Evolutionary conservation across 768 basidiomycete species (phyloP).

Genomic region (Clitopilus passeckerianus): DNA sequence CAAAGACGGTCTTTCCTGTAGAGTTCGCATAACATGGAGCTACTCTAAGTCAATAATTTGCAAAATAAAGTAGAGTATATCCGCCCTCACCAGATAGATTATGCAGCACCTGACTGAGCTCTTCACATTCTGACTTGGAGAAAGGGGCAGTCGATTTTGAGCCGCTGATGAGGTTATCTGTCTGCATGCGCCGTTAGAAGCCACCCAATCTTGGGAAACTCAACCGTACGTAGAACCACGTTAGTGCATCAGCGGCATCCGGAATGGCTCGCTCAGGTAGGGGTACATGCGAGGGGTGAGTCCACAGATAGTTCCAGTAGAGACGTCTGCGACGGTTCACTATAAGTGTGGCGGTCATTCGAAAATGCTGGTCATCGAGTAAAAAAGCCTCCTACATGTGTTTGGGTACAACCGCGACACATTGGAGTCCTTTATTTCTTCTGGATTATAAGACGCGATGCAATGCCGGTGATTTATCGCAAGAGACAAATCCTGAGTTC

Average conservation of each 20-base stretch:
- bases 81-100: conserved; percentile 24
- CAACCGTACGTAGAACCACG: conserved; percentile 41
- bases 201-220: neutral
- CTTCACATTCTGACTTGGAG: conserved; percentile 49
- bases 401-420: conserved; percentile 19
- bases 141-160: conserved; percentile 42
- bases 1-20: conserved; percentile 36
- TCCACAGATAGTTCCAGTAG: conserved; percentile 50
- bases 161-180: conserved; percentile 45
- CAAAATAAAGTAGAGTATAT: neutral
- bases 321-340: conserved; percentile 40
- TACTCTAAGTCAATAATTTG: conserved; percentile 8
- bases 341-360: conserved; percentile 8
- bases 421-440: conserved; percentile 24
- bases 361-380: neutral
- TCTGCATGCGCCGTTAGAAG: conserved; percentile 14
- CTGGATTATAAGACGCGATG: conserved; percentile 35
- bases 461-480: conserved; percentile 43
- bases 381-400: conserved; percentile 13
- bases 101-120: conserved; percentile 34
- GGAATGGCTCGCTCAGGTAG: conserved; percentile 34
- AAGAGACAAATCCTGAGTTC: conserved; percentile 24
- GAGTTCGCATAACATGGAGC: conserved; percentile 27
- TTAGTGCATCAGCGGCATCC: conserved; percentile 45
- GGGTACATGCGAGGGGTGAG: conserved; percentile 40